phyloP scores from a whole-genome alignment of 2,329 filamentous ascomycete genomes.

The Aspergillus sp. region DNA sequence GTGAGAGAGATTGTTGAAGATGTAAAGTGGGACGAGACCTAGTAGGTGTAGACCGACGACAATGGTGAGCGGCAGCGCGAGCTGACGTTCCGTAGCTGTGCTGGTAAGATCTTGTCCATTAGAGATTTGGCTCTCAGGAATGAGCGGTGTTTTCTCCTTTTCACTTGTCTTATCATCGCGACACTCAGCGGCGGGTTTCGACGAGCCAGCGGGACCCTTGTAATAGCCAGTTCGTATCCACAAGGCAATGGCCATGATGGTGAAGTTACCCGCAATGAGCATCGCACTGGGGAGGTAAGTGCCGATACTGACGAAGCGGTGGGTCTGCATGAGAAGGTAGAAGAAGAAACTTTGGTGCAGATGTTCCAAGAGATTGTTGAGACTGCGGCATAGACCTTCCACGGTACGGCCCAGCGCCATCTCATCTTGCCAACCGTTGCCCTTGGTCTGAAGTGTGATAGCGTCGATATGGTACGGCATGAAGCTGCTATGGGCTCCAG shows the following conservation, averaged over 20 bases:
- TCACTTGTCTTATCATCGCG: constrained; percentile 31
- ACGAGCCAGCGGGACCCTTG: constrained; percentile 20
- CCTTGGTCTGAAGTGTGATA: constrained; percentile 86
- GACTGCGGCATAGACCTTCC: constrained; percentile 85
- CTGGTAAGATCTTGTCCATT: constrained; percentile 17
- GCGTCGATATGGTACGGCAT: constrained; percentile 98
- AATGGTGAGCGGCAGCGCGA: constrained; percentile 61
- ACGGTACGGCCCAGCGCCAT: constrained; percentile 90
- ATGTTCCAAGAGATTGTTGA: constrained; percentile 96
- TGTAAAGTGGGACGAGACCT: constrained; percentile 75
- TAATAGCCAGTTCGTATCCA: constrained; percentile 82
- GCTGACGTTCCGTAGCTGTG: constrained; percentile 38
- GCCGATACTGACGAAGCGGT: constrained; percentile 95
- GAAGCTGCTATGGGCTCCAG: constrained; percentile 90
- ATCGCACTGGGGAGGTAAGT: constrained; percentile 98
- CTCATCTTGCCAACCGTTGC: constrained; percentile 94
- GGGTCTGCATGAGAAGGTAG: constrained; percentile 87
- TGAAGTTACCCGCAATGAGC: constrained; percentile 91
- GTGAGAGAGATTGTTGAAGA: constrained; percentile 75
- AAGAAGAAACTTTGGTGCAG: constrained; percentile 99
- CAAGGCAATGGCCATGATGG: constrained; percentile 89
- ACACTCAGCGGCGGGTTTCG: constrained; percentile 24
- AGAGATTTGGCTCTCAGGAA: constrained; percentile 10
- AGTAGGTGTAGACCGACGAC: constrained; percentile 73
- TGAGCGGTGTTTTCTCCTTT: constrained; percentile 22